phyloP scores from a whole-genome alignment of 768 basidiomycete species.

The Austroboletus eburneus region DNA sequence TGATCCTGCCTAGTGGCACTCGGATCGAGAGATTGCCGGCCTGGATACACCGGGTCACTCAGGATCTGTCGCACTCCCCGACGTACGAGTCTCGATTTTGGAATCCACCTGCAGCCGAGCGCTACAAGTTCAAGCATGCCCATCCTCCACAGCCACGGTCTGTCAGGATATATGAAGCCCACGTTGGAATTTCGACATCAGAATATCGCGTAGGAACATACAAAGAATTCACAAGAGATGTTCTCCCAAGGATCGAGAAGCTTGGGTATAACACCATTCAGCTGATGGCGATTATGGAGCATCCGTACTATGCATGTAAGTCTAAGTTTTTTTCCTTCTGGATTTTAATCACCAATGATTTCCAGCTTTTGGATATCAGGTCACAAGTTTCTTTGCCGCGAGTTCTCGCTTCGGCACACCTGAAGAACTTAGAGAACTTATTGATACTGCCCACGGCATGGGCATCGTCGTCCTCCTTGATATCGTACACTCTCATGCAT shows the following conservation, averaged over 20 bases:
- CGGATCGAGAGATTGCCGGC: slow-evolving; percentile 90
- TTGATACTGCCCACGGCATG: slow-evolving; percentile 93
- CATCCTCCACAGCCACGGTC: slow-evolving; percentile 63
- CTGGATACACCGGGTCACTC: slow-evolving; percentile 95
- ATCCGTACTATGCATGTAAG: slow-evolving; percentile 96
- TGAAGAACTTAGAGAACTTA: slow-evolving; percentile 91
- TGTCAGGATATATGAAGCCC: slow-evolving; percentile 91
- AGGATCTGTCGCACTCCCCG: slow-evolving; percentile 84
- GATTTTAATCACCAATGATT: background rate
- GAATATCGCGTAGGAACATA: slow-evolving; percentile 90
- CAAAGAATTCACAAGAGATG: slow-evolving; percentile 86
- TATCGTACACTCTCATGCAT: slow-evolving; percentile 96
- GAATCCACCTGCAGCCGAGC: slow-evolving; percentile 78
- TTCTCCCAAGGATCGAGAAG: slow-evolving; percentile 82
- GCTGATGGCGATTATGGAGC: slow-evolving; percentile 98
- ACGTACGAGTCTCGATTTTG: slow-evolving; percentile 98
- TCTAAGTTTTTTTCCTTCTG: slow-evolving; percentile 6
- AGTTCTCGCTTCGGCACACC: slow-evolving; percentile 95
- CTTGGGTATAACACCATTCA: slow-evolving; percentile 97
- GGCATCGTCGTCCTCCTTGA: slow-evolving; percentile 93
- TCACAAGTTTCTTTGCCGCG: slow-evolving; percentile 95
- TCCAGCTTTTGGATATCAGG: slow-evolving; percentile 95
- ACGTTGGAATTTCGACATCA: slow-evolving; percentile 92
- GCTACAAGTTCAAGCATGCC: slow-evolving; percentile 78
- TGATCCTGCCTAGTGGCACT: slow-evolving; percentile 73